phyloP scores from a whole-genome alignment of 306 rosid genomes.

The Castanea crenata region DNA sequence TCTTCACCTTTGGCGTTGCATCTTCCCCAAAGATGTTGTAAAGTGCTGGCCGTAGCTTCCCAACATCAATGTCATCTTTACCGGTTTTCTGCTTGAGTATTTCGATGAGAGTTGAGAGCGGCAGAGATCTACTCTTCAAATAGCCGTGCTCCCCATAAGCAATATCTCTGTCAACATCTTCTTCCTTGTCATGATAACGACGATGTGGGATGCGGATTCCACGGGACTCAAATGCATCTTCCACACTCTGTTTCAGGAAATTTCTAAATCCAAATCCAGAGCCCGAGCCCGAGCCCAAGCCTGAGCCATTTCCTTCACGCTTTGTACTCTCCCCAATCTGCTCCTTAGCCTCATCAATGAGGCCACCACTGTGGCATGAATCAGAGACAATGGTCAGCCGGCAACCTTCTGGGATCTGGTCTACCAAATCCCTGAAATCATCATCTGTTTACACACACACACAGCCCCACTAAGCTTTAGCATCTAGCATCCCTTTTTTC shows the following conservation, averaged over 20 bases:
- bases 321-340: constrained; percentile 78
- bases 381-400: constrained; percentile 68
- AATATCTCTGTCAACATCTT: constrained; percentile 45
- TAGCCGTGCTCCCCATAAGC: constrained; percentile 35
- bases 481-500: neutral
- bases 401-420: constrained; percentile 56
- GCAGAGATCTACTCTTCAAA: constrained; percentile 61
- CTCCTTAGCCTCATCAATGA: constrained; percentile 59
- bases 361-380: constrained; percentile 91
- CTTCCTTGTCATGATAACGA: constrained; percentile 16
- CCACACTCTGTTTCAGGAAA: constrained; percentile 55
- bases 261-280: constrained; percentile 45
- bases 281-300: constrained; percentile 9
- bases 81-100: constrained; percentile 92
- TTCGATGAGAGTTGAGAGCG: constrained; percentile 75
- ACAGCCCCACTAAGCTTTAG: neutral
- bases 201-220: constrained; percentile 66
- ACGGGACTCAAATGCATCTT: constrained; percentile 59
- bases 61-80: constrained; percentile 80
- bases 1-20: constrained; percentile 80
- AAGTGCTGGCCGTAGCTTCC: constrained; percentile 80
- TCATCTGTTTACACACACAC: constrained; percentile 49
- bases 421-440: constrained; percentile 63
- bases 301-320: constrained; percentile 5
- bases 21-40: constrained; percentile 66